phyloP scores from a whole-genome alignment of 345 rosid species.

The Passiflora organensis region DNA sequence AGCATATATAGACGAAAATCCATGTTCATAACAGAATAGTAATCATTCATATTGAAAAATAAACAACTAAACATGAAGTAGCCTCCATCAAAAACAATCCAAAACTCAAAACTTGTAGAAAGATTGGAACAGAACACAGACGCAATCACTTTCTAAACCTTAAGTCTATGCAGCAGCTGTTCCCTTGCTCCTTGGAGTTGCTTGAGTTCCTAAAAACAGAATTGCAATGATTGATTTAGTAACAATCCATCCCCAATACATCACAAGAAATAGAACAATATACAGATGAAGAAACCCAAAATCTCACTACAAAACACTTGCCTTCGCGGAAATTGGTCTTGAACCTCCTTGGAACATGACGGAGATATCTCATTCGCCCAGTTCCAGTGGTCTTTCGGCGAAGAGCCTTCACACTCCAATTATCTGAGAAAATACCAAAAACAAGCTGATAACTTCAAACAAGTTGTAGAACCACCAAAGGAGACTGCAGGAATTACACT shows the following conservation, averaged over 20 bases:
- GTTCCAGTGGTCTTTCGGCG: constrained; percentile 26
- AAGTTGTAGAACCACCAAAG: neutral
- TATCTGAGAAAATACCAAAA: neutral
- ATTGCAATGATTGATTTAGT: neutral
- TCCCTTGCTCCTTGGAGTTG: constrained; percentile 23
- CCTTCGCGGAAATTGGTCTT: constrained; percentile 23
- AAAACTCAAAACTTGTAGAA: constrained; percentile 22
- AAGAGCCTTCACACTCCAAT: constrained; percentile 26
- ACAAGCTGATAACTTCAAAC: neutral
- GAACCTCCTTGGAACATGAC: constrained; percentile 23
- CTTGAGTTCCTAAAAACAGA: constrained; percentile 11
- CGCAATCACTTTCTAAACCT: neutral
- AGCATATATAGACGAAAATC: no score
- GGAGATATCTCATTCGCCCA: constrained; percentile 24
- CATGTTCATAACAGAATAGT: no score
- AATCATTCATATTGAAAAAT: no score
- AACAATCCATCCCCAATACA: no score
- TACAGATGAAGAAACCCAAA: neutral
- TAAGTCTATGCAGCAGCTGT: constrained; percentile 16
- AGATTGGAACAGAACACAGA: constrained; percentile 10
- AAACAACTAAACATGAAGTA: neutral
- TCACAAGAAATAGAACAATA: neutral
- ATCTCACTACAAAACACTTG: neutral
- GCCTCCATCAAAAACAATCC: constrained; percentile 2
- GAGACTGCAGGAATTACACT: no score